Conservation (phyloP, 176 grass and related monocot genomes). For the Lolium rigidum region DNA sequence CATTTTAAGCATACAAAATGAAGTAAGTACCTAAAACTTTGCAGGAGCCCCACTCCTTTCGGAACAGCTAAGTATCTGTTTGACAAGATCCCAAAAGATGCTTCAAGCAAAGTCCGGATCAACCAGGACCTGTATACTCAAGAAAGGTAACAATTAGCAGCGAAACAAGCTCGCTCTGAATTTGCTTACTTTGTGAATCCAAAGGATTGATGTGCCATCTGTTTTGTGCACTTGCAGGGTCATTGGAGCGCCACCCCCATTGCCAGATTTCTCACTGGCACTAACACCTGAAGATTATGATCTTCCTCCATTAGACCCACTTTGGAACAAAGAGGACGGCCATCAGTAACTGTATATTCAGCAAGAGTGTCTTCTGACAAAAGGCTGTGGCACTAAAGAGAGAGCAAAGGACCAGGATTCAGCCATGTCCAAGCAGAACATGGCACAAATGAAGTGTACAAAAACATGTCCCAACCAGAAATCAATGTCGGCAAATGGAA, state of each 20-base stretch:
- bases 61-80: constrained; percentile 89
- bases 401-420: constrained; percentile 30
- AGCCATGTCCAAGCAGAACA: constrained; percentile 29
- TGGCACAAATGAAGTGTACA: constrained; percentile 45
- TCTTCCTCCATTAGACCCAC: constrained; percentile 71
- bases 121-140: constrained; percentile 90
- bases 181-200: constrained; percentile 19
- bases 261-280: constrained; percentile 93
- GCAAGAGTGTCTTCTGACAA: constrained; percentile 30
- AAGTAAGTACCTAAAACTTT: constrained; percentile 45
- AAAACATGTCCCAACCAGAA: constrained; percentile 35
- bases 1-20: constrained; percentile 25
- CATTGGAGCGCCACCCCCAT: constrained; percentile 64
- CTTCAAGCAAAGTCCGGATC: constrained; percentile 86
- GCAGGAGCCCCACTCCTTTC: constrained; percentile 78
- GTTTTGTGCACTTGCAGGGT: constrained; percentile 56
- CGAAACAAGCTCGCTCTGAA: constrained; percentile 1
- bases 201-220: constrained; percentile 30
- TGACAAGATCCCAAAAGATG: constrained; percentile 95
- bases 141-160: constrained; percentile 72
- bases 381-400: constrained; percentile 16
- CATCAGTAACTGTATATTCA: constrained; percentile 32
- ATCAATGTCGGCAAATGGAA: constrained; percentile 24
- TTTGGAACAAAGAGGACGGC: constrained; percentile 70
- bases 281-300: constrained; percentile 90